phyloP scores from a whole-genome alignment of 1,284 basidiomycete species.

The Abortiporus biennis region DNA sequence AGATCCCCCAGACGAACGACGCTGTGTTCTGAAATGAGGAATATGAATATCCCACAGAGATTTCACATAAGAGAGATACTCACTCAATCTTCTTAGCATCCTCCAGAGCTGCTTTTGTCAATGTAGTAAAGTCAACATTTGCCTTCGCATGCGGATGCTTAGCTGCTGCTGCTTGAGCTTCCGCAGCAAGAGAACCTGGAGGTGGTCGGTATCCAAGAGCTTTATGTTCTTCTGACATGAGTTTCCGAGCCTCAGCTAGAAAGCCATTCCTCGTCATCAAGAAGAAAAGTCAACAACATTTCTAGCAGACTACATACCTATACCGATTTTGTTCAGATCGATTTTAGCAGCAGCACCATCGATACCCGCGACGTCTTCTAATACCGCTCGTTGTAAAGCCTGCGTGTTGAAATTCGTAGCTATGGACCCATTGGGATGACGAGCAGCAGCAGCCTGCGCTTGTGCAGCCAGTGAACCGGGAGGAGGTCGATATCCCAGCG shows the following conservation, averaged over 20 bases:
- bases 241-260: conserved; percentile 22
- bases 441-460: conserved; percentile 24
- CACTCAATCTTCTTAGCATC: conserved; percentile 23
- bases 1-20: conserved; percentile 4
- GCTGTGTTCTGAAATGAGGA: conserved; percentile 2
- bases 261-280: background rate
- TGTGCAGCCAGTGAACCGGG: conserved; percentile 25
- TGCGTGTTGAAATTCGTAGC: conserved; percentile 9
- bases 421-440: conserved; percentile 16
- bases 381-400: conserved; percentile 13
- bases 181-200: conserved; percentile 26
- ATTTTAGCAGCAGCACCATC: conserved; percentile 7
- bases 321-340: conserved; percentile 11
- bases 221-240: conserved; percentile 27
- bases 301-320: conserved; percentile 8
- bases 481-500: conserved; percentile 26
- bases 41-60: background rate
- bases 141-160: conserved; percentile 19
- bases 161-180: conserved; percentile 27
- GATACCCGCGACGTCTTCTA: conserved; percentile 16
- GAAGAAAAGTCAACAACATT: background rate
- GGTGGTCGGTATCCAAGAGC: conserved; percentile 29
- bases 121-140: conserved; percentile 13
- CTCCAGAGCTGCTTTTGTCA: conserved; percentile 17
- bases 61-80: conserved; percentile 2